Percentiles rank a stretch among this genome's conserved stretches.
Conservation (phyloP, 306 rosid species). For the Cyclanthera cordifolia region DNA sequence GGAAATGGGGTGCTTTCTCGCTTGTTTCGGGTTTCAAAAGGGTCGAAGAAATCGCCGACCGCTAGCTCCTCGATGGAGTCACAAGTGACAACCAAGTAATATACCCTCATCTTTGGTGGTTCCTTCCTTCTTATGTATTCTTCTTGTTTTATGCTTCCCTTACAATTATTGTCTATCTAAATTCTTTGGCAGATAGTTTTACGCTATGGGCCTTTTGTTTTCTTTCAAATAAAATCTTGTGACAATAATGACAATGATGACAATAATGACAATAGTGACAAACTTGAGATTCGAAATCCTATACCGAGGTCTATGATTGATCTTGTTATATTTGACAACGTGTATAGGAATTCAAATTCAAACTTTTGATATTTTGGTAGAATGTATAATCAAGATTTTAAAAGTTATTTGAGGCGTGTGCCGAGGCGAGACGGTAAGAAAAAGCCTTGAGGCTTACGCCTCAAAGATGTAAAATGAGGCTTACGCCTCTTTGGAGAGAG, state of each 20-base stretch:
- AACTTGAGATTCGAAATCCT: slow-evolving; percentile 23
- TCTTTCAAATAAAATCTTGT: slow-evolving; percentile 19
- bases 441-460: too few species aligned
- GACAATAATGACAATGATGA: slow-evolving; percentile 20
- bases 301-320: too few species aligned
- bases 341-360: background rate
- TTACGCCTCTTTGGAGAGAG: too few species aligned
- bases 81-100: slow-evolving; percentile 31
- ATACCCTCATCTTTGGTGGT: background rate
- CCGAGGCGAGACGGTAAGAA: too few species aligned
- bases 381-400: too few species aligned
- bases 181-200: slow-evolving; percentile 41
- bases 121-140: background rate
- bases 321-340: too few species aligned
- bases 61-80: slow-evolving; percentile 31
- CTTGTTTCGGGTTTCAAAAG: slow-evolving; percentile 57
- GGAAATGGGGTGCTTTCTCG: slow-evolving; percentile 81
- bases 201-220: slow-evolving; percentile 40
- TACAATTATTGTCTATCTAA: background rate
- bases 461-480: too few species aligned
- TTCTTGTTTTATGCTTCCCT: background rate
- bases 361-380: background rate
- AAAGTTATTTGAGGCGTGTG: too few species aligned
- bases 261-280: too few species aligned
- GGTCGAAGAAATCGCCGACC: slow-evolving; percentile 40